Percentiles rank a stretch among this genome's conserved stretches.
Conservation (phyloP, 352 stramenopile genomes). For the Globisporangium radiosum region DNA sequence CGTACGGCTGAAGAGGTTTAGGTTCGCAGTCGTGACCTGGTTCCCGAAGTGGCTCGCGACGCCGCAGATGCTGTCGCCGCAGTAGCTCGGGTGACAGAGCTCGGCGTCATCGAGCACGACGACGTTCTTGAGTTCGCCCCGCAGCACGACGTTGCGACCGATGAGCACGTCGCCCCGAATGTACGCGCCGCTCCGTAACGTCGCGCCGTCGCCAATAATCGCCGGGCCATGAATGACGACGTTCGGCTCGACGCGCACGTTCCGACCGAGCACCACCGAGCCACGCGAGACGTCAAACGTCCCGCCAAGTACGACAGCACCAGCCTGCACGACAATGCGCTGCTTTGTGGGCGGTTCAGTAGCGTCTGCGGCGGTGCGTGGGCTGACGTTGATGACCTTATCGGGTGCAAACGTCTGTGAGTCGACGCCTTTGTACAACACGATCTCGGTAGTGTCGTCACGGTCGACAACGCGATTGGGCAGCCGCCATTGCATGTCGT, state of each 20-base stretch:
- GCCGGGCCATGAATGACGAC: constrained; percentile 69
- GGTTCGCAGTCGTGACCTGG: constrained; percentile 74
- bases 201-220: constrained; percentile 61
- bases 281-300: constrained; percentile 66
- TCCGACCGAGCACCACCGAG: constrained; percentile 54
- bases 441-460: constrained; percentile 33
- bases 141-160: constrained; percentile 49
- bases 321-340: constrained; percentile 41
- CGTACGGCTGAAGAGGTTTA: constrained; percentile 39
- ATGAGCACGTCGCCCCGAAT: constrained; percentile 65
- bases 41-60: constrained; percentile 81
- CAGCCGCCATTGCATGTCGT: constrained; percentile 25
- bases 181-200: constrained; percentile 57
- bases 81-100: constrained; percentile 71
- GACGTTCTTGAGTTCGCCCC: constrained; percentile 66
- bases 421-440: constrained; percentile 47
- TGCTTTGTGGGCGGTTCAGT: constrained; percentile 17
- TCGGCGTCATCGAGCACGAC: constrained; percentile 68
- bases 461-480: constrained; percentile 38
- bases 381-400: constrained; percentile 53
- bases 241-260: constrained; percentile 60
- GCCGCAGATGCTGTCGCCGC: constrained; percentile 63
- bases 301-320: constrained; percentile 42
- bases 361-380: constrained; percentile 11
- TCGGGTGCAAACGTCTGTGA: constrained; percentile 39